Evolutionary conservation across 805 yeast species (phyloP).

Genomic region (Metschnikowia cubensis): DNA sequence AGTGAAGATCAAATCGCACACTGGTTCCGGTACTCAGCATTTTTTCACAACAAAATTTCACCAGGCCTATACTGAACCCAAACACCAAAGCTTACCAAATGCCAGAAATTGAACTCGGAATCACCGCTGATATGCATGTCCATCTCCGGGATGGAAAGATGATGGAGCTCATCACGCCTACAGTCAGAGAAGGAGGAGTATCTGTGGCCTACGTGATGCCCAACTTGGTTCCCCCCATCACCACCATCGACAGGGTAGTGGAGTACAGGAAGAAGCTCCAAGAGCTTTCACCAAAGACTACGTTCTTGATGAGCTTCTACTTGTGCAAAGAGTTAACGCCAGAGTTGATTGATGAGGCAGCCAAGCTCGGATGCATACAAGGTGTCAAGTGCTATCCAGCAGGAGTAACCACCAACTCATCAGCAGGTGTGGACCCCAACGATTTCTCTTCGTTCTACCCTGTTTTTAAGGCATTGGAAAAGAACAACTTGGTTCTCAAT

Average conservation of each 20-base stretch:
- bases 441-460: constrained; percentile 89
- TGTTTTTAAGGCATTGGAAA: constrained; percentile 82
- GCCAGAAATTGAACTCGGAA: constrained; percentile 51
- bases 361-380: constrained; percentile 56
- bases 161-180: constrained; percentile 90
- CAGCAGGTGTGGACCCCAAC: constrained; percentile 88
- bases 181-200: constrained; percentile 85
- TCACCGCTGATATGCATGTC: constrained; percentile 90
- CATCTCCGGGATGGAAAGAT: constrained; percentile 91
- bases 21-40: neutral
- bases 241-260: constrained; percentile 66
- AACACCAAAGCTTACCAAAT: constrained; percentile 4
- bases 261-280: constrained; percentile 65
- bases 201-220: constrained; percentile 96
- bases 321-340: constrained; percentile 78
- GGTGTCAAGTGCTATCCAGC: constrained; percentile 99
- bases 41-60: neutral
- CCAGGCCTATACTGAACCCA: neutral
- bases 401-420: constrained; percentile 97
- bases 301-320: constrained; percentile 88
- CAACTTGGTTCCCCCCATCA: constrained; percentile 87
- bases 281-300: constrained; percentile 70
- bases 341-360: constrained; percentile 77
- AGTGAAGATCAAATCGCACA: neutral
- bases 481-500: constrained; percentile 71